These are phyloP conservation scores for Helotiales sp. DNA, from an alignment of 2,329 filamentous ascomycete species.

Conservation along the genomic window DNA sequence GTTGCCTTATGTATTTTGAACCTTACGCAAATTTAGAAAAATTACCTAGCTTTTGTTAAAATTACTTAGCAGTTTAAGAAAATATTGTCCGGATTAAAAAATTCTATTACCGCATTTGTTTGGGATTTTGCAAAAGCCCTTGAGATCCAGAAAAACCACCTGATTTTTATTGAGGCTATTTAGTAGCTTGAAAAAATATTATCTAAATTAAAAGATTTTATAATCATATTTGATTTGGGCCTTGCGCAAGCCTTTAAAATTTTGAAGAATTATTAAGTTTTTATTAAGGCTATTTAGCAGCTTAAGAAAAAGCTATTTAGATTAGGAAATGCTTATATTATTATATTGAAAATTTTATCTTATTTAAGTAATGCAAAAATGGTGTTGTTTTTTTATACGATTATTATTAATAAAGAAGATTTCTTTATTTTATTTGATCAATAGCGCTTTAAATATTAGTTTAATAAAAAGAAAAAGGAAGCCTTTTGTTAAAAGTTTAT, in stretches of 20 bases:
- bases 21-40: background rate
- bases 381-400: background rate
- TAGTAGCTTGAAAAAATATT: background rate
- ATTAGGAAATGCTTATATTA: background rate
- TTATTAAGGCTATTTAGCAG: background rate
- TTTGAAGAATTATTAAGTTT: background rate
- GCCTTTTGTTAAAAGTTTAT: background rate
- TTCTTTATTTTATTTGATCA: background rate
- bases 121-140: too few species aligned
- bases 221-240: background rate
- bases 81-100: too few species aligned
- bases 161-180: too few species aligned
- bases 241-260: background rate
- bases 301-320: background rate
- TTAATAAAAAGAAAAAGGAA: background rate
- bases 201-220: background rate
- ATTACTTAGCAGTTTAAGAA: too few species aligned
- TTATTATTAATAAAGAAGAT: background rate
- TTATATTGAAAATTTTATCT: conserved; percentile 3
- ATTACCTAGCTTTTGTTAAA: background rate
- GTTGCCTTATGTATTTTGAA: background rate
- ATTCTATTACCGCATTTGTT: too few species aligned
- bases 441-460: background rate
- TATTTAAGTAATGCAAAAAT: background rate
- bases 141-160: too few species aligned